Conservation (phyloP, 257 asterid genomes). For the Nicotiana obtusifolia region DNA sequence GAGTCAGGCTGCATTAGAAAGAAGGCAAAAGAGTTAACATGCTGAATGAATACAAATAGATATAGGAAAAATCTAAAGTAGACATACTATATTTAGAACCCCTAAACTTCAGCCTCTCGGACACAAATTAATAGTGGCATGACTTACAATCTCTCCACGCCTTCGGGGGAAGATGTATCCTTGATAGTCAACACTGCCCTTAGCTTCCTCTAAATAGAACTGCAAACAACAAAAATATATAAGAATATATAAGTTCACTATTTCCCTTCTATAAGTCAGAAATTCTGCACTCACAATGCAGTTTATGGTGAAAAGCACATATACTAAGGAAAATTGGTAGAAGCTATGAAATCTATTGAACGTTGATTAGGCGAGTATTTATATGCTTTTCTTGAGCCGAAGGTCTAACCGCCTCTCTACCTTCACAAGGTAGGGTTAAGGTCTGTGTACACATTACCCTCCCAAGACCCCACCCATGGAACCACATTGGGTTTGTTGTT, state of each 20-base stretch:
- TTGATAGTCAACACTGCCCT: slow-evolving; percentile 89
- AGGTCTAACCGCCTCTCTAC: too few relatives aligned
- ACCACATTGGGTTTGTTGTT: too few relatives aligned
- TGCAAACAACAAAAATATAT: slow-evolving; percentile 20
- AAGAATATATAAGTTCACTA: neutral
- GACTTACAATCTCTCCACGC: slow-evolving; percentile 67
- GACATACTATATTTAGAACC: neutral
- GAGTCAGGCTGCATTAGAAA: slow-evolving; percentile 69
- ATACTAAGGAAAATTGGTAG: neutral
- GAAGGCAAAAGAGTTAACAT: neutral
- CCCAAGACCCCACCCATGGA: too few relatives aligned
- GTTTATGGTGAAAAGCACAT: neutral
- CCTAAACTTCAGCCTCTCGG: neutral
- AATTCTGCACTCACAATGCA: neutral
- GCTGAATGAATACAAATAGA: neutral
- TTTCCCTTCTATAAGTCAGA: neutral
- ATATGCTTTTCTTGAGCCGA: too few relatives aligned
- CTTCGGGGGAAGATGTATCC: slow-evolving; percentile 91
- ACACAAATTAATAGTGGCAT: neutral
- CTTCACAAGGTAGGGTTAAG: too few relatives aligned
- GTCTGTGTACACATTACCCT: too few relatives aligned
- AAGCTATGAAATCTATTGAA: neutral
- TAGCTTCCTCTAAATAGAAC: slow-evolving; percentile 92
- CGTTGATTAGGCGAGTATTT: too few relatives aligned
- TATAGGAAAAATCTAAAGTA: neutral